phyloP scores from a whole-genome alignment of 441 rosid genomes.

The Euphorbia schlechtendalii region DNA sequence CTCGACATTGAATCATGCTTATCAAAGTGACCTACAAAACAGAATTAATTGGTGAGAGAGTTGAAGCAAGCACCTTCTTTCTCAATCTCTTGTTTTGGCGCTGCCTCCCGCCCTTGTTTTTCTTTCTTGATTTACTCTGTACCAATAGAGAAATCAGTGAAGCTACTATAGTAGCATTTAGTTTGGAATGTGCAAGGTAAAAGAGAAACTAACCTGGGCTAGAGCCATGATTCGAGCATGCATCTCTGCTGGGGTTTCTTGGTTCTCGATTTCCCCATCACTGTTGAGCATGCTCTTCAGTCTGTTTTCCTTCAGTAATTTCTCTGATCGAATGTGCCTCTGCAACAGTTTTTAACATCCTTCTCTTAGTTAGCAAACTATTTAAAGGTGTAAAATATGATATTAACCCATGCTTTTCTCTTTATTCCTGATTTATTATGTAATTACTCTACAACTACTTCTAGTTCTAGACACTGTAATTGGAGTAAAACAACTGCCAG shows the following conservation, averaged over 20 bases:
- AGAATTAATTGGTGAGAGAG: neutral
- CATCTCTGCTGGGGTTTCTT: constrained; percentile 55
- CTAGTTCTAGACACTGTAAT: too few species aligned
- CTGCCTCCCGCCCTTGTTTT: constrained; percentile 33
- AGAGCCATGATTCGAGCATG: constrained; percentile 42
- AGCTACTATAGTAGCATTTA: neutral
- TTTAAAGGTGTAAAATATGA: neutral
- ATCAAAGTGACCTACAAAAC: neutral
- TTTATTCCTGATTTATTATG: neutral
- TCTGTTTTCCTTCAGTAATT: constrained; percentile 52
- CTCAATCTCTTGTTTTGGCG: constrained; percentile 29
- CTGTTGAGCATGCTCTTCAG: constrained; percentile 52
- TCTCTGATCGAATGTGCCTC: constrained; percentile 63
- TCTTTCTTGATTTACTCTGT: constrained; percentile 27
- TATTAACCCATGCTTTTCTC: neutral
- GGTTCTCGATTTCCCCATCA: constrained; percentile 62
- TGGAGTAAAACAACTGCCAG: too few species aligned
- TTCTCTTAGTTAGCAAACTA: neutral
- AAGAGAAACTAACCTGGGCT: constrained; percentile 31
- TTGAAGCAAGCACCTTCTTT: constrained; percentile 31
- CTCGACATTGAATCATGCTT: constrained; percentile 2
- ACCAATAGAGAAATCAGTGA: constrained; percentile 1
- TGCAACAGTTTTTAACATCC: constrained; percentile 19
- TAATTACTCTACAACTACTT: too few species aligned
- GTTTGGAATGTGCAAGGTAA: neutral